phyloP scores from a whole-genome alignment of 345 rosid genomes.

The Eucalyptus brandiana region DNA sequence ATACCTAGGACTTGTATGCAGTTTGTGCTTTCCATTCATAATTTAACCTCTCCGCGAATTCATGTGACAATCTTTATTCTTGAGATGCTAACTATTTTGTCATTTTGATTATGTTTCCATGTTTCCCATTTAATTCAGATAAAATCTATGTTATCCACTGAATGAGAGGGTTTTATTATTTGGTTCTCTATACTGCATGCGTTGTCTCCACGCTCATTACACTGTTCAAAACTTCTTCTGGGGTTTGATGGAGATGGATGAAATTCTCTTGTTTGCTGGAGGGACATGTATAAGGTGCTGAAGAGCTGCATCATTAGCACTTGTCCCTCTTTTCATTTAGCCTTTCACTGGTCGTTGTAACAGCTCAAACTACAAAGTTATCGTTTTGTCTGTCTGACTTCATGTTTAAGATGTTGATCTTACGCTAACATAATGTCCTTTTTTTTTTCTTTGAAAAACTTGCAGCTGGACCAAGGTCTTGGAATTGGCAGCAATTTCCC shows the following conservation, averaged over 20 bases:
- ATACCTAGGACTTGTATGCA: neutral
- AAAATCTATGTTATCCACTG: neutral
- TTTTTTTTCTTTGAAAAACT: neutral
- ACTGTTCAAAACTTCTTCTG: neutral
- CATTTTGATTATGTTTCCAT: neutral
- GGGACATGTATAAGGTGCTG: neutral
- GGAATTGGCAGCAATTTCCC: constrained; percentile 96
- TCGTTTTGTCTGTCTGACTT: neutral
- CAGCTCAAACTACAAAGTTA: neutral
- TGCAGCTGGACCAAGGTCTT: constrained; percentile 96
- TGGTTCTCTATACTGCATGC: neutral
- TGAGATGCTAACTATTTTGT: neutral
- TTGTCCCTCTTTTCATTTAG: neutral
- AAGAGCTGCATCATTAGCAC: neutral
- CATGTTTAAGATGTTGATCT: neutral
- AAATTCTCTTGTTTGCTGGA: neutral
- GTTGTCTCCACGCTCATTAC: neutral
- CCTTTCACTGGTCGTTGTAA: neutral
- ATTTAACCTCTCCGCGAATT: neutral
- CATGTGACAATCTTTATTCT: neutral
- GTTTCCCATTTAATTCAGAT: neutral
- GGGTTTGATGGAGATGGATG: neutral
- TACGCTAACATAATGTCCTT: neutral
- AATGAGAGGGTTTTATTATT: neutral
- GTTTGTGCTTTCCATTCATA: neutral